Conservation (phyloP, 306 rosid species). For the Elaeagnus macrophylla region DNA sequence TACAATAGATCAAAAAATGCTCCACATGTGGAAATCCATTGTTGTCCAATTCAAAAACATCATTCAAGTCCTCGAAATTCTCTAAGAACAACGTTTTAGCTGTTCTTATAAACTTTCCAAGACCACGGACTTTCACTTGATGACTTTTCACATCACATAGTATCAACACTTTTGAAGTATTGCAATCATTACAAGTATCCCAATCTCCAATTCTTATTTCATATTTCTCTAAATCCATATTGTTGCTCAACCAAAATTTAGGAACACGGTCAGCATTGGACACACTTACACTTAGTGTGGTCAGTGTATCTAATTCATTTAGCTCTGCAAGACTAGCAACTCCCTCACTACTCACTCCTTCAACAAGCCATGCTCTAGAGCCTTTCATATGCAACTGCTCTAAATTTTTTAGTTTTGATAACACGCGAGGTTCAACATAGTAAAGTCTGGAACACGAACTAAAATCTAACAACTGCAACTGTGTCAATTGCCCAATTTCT, state of each 20-base stretch:
- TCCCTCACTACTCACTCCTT: background rate
- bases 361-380: rapidly evolving
- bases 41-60: background rate
- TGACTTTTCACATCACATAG: background rate
- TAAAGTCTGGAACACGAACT: rapidly evolving
- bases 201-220: background rate
- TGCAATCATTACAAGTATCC: background rate
- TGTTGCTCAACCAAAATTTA: background rate
- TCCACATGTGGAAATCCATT: background rate
- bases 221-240: background rate
- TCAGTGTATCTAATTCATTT: background rate
- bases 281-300: rapidly evolving
- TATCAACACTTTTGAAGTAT: background rate
- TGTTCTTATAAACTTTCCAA: background rate
- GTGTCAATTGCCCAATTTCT: background rate
- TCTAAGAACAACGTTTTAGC: background rate
- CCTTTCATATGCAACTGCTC: background rate
- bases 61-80: background rate
- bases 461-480: background rate
- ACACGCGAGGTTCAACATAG: background rate
- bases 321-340: background rate
- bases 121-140: background rate
- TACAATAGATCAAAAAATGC: background rate
- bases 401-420: background rate
- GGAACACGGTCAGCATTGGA: background rate